Base-by-base conservation (phyloP, 2,329 filamentous ascomycete genomes). In the Fusarium caatingaense region DNA sequence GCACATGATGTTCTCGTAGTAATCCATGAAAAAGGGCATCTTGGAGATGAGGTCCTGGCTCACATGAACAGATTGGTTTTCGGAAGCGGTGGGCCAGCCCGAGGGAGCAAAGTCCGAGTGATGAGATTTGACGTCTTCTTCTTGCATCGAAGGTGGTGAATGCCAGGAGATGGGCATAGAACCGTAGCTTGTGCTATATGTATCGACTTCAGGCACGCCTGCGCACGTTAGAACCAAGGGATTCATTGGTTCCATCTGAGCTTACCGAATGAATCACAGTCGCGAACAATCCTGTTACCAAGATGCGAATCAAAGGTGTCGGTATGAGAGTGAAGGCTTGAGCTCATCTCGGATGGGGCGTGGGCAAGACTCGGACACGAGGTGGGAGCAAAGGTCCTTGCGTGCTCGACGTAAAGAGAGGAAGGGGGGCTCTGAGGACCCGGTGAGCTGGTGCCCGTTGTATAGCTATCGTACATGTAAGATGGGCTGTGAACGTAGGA, bases 1-100 rank as follows among this genome's bases (percentile, higher is more conserved):
- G 72, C 94, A 96, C 82, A 98, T 94, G 76, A 93, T 92, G 79
- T 93, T 94, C 77, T 94, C 91, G 80, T 97, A 98, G 80, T 97
- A 97, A 78, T 97, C 92, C 83, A 98, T 91, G 77, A 97, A 91
- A 80, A 92, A 97, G 71, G 92, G 91, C 83, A 97, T 91, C 76
- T 93, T 92, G 62, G 91, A 89, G 65, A 93, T 89, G 74, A 93
- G 82, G 79, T 91, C 82, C 77, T 87, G 77, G 85, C 84, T 85
- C 83, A 88, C 81, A 76, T 85, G 86, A 69, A 83, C 76, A 50
- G 81, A 74, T 42, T 83, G 83, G 41, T 80, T 78, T 57, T 86
- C 84, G 68, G 83, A 80, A 30, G 82, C 77, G 16, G 78, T 77
- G 11, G 83, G 84, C 83, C 86, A 86, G 74, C 81, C 83, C 74